Evolutionary conservation across 371 early-diverging fungal species (phyloP).

Genomic region (Apophysomyces ossiformis): DNA sequence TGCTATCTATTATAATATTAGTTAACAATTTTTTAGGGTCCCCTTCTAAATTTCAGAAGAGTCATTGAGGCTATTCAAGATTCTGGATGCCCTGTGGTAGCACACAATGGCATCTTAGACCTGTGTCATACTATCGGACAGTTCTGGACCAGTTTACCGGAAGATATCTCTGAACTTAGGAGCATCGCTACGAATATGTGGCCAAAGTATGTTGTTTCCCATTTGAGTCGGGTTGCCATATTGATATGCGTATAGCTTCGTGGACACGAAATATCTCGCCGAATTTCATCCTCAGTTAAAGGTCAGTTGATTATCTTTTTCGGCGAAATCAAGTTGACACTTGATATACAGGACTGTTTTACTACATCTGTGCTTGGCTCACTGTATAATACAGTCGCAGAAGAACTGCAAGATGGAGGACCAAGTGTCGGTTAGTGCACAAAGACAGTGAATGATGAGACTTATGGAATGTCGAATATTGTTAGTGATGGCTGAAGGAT

Average conservation of each 20-base stretch:
- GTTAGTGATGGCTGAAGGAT: slow-evolving; percentile 39
- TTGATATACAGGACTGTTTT: slow-evolving; percentile 26
- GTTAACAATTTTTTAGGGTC: slow-evolving; percentile 18
- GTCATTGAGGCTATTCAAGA: slow-evolving; percentile 77
- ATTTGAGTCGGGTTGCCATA: neutral
- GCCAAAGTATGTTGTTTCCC: slow-evolving; percentile 41
- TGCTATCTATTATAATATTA: neutral
- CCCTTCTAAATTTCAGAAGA: slow-evolving; percentile 70
- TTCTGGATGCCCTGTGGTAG: slow-evolving; percentile 76
- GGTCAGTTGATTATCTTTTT: slow-evolving; percentile 42
- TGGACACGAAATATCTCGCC: slow-evolving; percentile 68
- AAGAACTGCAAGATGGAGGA: slow-evolving; percentile 32
- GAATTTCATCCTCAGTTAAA: slow-evolving; percentile 29
- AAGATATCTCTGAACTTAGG: slow-evolving; percentile 65
- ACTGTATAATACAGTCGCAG: slow-evolving; percentile 37
- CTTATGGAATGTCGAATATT: neutral
- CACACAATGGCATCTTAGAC: slow-evolving; percentile 85
- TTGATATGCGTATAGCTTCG: slow-evolving; percentile 50
- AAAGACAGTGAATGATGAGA: neutral
- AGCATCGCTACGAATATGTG: slow-evolving; percentile 48
- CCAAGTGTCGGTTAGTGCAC: slow-evolving; percentile 47
- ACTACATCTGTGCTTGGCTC: slow-evolving; percentile 35
- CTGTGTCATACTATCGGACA: slow-evolving; percentile 76
- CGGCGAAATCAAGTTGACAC: neutral
- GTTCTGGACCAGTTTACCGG: slow-evolving; percentile 74